Conservation (phyloP, 352 stramenopile species). For the Sclerospora graminicola region DNA sequence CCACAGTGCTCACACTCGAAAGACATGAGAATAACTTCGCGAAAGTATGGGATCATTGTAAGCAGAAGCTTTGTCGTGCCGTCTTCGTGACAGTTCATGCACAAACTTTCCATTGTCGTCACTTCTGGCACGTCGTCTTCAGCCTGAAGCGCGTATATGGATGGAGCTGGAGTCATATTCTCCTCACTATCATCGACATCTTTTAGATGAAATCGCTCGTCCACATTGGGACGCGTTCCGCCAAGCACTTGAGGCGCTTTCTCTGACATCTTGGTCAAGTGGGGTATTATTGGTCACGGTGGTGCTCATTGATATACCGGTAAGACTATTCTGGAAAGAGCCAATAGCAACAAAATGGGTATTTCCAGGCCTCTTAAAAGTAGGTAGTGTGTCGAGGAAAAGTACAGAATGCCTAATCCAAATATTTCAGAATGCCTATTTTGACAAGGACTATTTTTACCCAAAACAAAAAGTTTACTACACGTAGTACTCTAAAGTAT, state of each 20-base stretch:
- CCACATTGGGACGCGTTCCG: slow-evolving; percentile 46
- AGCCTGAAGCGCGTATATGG: slow-evolving; percentile 29
- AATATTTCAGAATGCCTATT: too few relatives aligned
- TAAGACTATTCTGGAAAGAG: too few relatives aligned
- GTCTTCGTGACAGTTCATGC: slow-evolving; percentile 84
- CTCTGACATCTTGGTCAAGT: slow-evolving; percentile 31
- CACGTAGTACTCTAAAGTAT: too few relatives aligned
- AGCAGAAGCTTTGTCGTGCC: slow-evolving; percentile 86
- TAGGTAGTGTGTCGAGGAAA: too few relatives aligned
- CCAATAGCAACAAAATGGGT: too few relatives aligned
- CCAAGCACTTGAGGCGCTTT: slow-evolving; percentile 47
- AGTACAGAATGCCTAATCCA: too few relatives aligned
- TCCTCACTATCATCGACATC: slow-evolving; percentile 15
- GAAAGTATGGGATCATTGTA: slow-evolving; percentile 91
- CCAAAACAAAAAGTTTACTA: too few relatives aligned
- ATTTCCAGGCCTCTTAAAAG: too few relatives aligned
- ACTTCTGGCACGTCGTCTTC: slow-evolving; percentile 52
- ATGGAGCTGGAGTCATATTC: slow-evolving; percentile 10
- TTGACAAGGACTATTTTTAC: too few relatives aligned
- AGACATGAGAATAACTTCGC: slow-evolving; percentile 90
- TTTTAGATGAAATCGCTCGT: slow-evolving; percentile 38
- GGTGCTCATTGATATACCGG: not conserved
- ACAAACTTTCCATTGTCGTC: slow-evolving; percentile 72
- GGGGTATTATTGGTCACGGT: not conserved
- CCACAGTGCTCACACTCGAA: slow-evolving; percentile 87